Evolutionary conservation across 2,329 filamentous ascomycete species (phyloP), one percentile per base, ranked within the genome.

Genomic region (Escovopsis sp.): DNA sequence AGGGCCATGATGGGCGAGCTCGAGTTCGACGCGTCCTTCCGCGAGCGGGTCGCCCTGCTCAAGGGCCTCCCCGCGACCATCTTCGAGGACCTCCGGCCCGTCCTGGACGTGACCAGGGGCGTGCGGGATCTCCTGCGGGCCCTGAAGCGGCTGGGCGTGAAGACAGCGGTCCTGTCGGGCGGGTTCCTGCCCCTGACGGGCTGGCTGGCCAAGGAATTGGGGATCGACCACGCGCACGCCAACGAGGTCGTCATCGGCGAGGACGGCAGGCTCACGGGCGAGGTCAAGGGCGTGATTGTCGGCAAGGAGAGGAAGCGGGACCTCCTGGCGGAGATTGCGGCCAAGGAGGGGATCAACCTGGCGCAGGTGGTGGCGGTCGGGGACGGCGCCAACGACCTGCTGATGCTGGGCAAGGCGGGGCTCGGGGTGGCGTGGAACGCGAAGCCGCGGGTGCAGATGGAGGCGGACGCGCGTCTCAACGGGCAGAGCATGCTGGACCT

Each of bases 1-100:
- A 79, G 86, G 25, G 88, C 90, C 26, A 98, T 98, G 90, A 78
- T 88, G 45, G 90, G 90, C 40, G 87, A 96, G 62, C 67, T 96
- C 26, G 87, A 94, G 55, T 98, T 98, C 47, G 77, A 87, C 35
- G 72, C 73, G 1, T 87, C 82, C 1, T 76, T 98, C 50, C 75
- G 77, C 39, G 83, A 82, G 53, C 72, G 90, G 15, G 85, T 92
- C 19, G 70, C 70, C 28, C 66, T 96, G 30, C 70, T 98, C 28
- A 80, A 79, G 47, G 88, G 87, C 23, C 75, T 94, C 7, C 75
- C 82, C 0, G 76, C 70, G 9, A 72, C 72, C 37, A 78, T 96
- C 13, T 93, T 92, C 48, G 75, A 85, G 39, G 70, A 79, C 40
- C 66, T 98, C 27, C 76, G 79, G 46, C 65, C 72, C 0, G 68